These are phyloP conservation scores for Purshia tridentata DNA, from an alignment of 306 rosid genomes.

Conservation along the genomic window DNA sequence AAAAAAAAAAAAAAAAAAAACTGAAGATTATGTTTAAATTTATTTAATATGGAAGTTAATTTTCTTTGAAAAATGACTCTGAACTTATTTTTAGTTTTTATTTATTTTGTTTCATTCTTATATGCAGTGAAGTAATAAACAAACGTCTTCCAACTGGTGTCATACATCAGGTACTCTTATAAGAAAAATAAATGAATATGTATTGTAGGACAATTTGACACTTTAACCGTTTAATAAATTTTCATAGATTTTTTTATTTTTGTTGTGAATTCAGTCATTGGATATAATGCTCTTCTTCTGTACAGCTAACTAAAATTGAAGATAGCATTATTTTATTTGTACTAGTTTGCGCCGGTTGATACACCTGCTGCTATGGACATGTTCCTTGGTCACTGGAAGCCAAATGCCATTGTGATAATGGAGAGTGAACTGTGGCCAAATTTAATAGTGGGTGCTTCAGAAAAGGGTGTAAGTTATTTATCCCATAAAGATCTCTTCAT, in stretches of 20 bases:
- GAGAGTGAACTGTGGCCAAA: constrained; percentile 98
- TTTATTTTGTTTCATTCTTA: constrained; percentile 9
- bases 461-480: constrained; percentile 64
- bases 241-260: not conserved
- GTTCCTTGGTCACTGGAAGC: constrained; percentile 83
- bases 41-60: not conserved
- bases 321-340: constrained; percentile 1
- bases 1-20: not conserved
- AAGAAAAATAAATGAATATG: too few species aligned
- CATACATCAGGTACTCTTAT: constrained; percentile 66
- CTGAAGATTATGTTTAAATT: not conserved
- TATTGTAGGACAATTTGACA: too few species aligned
- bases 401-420: constrained; percentile 65
- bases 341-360: constrained; percentile 84
- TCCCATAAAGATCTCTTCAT: not conserved
- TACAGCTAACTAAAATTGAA: not conserved
- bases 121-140: constrained; percentile 74
- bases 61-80: not conserved
- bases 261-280: not conserved
- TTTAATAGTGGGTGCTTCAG: constrained; percentile 77
- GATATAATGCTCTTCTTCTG: not conserved
- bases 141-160: constrained; percentile 67
- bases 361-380: constrained; percentile 58
- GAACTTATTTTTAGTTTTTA: not conserved
- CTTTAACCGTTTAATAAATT: not conserved